Conservation (phyloP, 495 filamentous ascomycete species). For the Penicillium daleae region DNA sequence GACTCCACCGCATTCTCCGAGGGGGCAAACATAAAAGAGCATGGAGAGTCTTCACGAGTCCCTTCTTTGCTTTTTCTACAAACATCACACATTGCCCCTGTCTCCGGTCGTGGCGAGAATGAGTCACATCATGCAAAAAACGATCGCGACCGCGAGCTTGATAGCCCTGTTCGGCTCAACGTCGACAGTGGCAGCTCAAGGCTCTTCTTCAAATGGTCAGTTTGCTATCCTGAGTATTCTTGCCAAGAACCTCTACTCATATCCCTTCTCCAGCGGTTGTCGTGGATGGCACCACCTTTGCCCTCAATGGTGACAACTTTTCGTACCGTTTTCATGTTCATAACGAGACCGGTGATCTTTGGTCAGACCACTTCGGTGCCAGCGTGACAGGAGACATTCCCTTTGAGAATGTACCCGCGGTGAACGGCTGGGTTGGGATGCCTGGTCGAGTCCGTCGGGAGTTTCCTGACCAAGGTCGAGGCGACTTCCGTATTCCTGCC, state of each 20-base stretch:
- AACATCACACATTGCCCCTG: neutral
- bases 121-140: neutral
- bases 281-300: conserved; percentile 50
- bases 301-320: conserved; percentile 51
- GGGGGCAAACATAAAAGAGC: conserved; percentile 2
- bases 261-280: conserved; percentile 36
- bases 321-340: conserved; percentile 61
- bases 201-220: neutral
- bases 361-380: conserved; percentile 56
- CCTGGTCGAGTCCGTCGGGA: conserved; percentile 54
- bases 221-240: neutral
- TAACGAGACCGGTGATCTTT: conserved; percentile 49
- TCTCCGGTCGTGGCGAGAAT: neutral
- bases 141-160: neutral
- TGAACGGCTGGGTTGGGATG: conserved; percentile 51
- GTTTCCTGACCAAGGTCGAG: conserved; percentile 58
- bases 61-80: neutral
- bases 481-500: conserved; percentile 58
- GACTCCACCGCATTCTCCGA: neutral
- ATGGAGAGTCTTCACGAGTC: too few relatives aligned
- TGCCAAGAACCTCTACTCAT: neutral
- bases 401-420: conserved; percentile 38
- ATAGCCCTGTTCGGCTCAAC: neutral
- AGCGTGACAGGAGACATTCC: conserved; percentile 41
- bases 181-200: neutral